These are phyloP conservation scores for Suillus subaureus DNA, from an alignment of 768 basidiomycete genomes.

Conservation along the genomic window DNA sequence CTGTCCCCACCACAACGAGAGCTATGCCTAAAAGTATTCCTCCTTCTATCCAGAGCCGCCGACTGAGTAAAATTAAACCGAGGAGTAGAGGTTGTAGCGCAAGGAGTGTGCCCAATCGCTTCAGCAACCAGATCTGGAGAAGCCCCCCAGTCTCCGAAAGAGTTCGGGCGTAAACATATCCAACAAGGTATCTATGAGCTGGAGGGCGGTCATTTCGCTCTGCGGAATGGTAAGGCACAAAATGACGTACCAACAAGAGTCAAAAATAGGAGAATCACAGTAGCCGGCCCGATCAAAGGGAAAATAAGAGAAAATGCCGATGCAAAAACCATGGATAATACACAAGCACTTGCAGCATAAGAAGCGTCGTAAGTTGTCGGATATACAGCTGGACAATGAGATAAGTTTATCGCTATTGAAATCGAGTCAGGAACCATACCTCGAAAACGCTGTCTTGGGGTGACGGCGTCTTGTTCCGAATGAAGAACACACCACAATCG, in stretches of 20 bases:
- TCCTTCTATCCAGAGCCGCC: constrained; percentile 73
- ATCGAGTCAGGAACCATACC: constrained; percentile 44
- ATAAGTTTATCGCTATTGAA: constrained; percentile 2
- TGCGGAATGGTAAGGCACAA: constrained; percentile 1
- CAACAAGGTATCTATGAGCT: constrained; percentile 83
- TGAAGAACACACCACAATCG: constrained; percentile 59
- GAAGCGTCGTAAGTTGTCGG: constrained; percentile 72
- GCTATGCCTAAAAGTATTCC: constrained; percentile 62
- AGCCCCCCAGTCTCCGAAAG: constrained; percentile 77
- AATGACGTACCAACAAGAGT: constrained; percentile 61
- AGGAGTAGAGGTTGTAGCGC: constrained; percentile 75
- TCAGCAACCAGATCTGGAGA: constrained; percentile 74
- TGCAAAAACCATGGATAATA: constrained; percentile 71
- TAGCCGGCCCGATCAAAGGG: constrained; percentile 74
- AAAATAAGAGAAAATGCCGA: constrained; percentile 76
- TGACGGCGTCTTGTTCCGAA: constrained; percentile 61
- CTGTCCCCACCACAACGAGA: constrained; percentile 52
- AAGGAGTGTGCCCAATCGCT: constrained; percentile 69
- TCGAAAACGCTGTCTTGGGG: constrained; percentile 79
- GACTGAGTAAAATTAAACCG: constrained; percentile 70
- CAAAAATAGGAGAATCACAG: constrained; percentile 62
- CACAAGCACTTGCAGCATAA: constrained; percentile 64
- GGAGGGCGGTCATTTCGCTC: constrained; percentile 2
- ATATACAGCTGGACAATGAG: constrained; percentile 55
- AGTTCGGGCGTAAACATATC: constrained; percentile 75